phyloP scores from a whole-genome alignment of 805 yeast species.

The Spathaspora girioi region DNA sequence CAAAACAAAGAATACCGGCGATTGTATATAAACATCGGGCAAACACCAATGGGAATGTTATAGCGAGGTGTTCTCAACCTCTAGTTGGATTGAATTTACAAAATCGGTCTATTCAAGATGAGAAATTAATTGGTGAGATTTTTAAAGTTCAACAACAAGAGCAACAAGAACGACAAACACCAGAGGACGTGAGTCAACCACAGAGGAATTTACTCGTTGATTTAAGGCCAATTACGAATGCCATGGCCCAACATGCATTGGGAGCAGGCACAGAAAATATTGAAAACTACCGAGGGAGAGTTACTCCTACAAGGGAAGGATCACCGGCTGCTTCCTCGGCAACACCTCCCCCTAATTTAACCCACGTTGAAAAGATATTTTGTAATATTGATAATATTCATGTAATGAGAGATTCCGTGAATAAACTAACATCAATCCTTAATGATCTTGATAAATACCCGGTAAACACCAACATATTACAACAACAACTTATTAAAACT shows the following conservation, averaged over 20 bases:
- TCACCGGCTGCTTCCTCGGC: background rate
- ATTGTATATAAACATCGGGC: slow-evolving; percentile 67
- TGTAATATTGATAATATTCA: slow-evolving; percentile 94
- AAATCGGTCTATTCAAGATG: slow-evolving; percentile 87
- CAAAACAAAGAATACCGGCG: slow-evolving; percentile 81
- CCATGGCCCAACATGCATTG: slow-evolving; percentile 91
- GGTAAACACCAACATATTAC: slow-evolving; percentile 20
- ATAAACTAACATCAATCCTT: slow-evolving; percentile 57
- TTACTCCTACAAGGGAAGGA: background rate
- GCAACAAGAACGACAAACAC: slow-evolving; percentile 11
- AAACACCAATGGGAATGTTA: slow-evolving; percentile 62
- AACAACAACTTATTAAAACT: slow-evolving; percentile 56
- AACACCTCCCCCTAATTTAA: slow-evolving; percentile 2
- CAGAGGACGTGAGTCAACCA: slow-evolving; percentile 26
- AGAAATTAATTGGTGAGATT: slow-evolving; percentile 69
- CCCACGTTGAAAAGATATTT: slow-evolving; percentile 63
- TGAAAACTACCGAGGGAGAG: slow-evolving; percentile 65
- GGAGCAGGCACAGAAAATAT: slow-evolving; percentile 98
- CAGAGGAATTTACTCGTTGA: slow-evolving; percentile 72
- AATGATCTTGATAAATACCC: slow-evolving; percentile 66
- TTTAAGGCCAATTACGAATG: slow-evolving; percentile 89
- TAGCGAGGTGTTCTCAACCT: slow-evolving; percentile 91
- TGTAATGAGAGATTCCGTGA: slow-evolving; percentile 84
- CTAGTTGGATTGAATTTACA: slow-evolving; percentile 80
- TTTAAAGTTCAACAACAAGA: slow-evolving; percentile 54